phyloP scores from a whole-genome alignment of 2,329 filamentous ascomycete genomes.

The Tolypocladium cylindrosporum region DNA sequence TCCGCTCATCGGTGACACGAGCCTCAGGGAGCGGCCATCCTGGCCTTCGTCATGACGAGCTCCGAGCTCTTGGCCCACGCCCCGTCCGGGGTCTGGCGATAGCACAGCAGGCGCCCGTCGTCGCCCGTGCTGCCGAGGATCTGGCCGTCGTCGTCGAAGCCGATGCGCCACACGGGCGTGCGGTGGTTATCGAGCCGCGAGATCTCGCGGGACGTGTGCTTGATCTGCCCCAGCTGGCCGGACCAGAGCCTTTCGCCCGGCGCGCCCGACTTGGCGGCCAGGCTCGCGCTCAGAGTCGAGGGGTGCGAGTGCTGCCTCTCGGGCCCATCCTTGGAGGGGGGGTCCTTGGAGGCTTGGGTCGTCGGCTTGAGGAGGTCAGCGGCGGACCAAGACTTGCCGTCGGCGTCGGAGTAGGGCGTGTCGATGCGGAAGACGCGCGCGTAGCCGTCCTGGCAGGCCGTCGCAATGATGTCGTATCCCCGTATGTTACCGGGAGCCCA shows the following conservation, averaged over 20 bases:
- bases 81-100: conserved; percentile 48
- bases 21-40: conserved; percentile 35
- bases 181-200: conserved; percentile 58
- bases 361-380: conserved; percentile 31
- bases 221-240: conserved; percentile 54
- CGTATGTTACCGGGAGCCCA: conserved; percentile 90
- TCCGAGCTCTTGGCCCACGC: conserved; percentile 51
- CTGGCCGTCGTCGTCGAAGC: conserved; percentile 61
- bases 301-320: conserved; percentile 17
- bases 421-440: conserved; percentile 80
- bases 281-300: conserved; percentile 41
- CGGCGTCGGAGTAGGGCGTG: conserved; percentile 40
- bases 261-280: conserved; percentile 40
- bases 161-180: conserved; percentile 65
- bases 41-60: conserved; percentile 46
- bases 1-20: neutral
- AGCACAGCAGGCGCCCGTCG: conserved; percentile 57
- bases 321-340: conserved; percentile 20
- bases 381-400: conserved; percentile 39
- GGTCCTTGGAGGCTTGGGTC: conserved; percentile 12
- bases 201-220: conserved; percentile 52
- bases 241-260: conserved; percentile 39
- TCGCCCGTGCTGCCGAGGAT: conserved; percentile 68
- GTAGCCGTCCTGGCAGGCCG: conserved; percentile 84
- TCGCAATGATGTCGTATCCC: conserved; percentile 83